Base-by-base conservation (phyloP, 2,329 filamentous ascomycete genomes). In the Teratosphaeria destructans region DNA sequence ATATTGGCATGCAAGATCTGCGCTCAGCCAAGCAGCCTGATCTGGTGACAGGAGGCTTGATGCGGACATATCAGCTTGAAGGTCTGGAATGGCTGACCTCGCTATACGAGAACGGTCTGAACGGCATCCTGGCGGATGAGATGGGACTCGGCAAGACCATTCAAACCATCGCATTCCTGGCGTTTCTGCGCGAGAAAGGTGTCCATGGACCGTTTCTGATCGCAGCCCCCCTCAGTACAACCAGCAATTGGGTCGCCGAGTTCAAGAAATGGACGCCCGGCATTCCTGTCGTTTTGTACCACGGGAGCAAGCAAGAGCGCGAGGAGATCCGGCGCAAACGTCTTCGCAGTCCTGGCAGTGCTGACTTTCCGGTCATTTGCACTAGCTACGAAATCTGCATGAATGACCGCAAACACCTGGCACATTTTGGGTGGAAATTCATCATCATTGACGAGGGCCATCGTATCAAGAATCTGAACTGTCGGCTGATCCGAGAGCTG, bases 361-460 rank as follows among this genome's bases (percentile, higher is more conserved):
- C 81, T 1, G 82, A 87, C 54, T 99, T 97, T 62, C 94, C 94
- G 0, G 87, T 99, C 0, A 88, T 97, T 0, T 92, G 92, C 68
- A 99, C 94, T 0, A 95, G 88, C 47, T 97, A 97, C 67, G 94
- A 99, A 71, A 96, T 99, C 70, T 92, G 95, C 58, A 86, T 99
- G 75, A 87, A 90, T 67, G 94, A 99, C 70, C 85, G 89, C 43
- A 87, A 90, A 57, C 86, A 86, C 39, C 77, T 99, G 5, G 85
- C 85, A 0, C 87, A 88, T 60, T 93, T 95, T 59, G 87, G 91
- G 39, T 99, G 94, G 94, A 90, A 95, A 58, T 96, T 96, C 67
- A 96, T 99, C 68, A 94, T 99, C 65, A 95, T 99, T 62, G 93
- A 99, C 66, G 94, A 99, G 75, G 94, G 94, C 0, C 94, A 99